Base-by-base conservation (phyloP, 768 basidiomycete genomes). In the Termitomyces sp. region DNA sequence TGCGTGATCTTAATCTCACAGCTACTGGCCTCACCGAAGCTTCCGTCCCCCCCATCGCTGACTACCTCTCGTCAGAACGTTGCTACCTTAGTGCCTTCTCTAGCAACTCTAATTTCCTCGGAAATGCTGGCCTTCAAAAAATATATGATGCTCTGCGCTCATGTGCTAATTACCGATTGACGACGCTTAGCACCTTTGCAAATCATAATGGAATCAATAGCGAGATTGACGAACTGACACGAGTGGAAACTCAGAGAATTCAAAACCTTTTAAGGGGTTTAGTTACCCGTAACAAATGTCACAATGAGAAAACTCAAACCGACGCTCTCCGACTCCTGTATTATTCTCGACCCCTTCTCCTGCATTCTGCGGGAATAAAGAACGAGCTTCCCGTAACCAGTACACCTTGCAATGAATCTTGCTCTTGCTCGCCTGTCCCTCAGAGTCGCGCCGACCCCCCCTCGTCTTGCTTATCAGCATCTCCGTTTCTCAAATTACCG, bases 1-100 rank as follows among this genome's bases (percentile, higher is more conserved):
- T 89, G 12, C 75, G 73, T 36, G 79, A 84, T 60, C 70, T 89
- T 18, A 78, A 85, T 60, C 68, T 88, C n/a, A 82, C 83, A 4
- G 78, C 78, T 3, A 76, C 76, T 14, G 75, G 75, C 20, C 68
- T 86, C 57, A 82, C 83, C 3, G 68, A 68, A 36, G 63, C 58
- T 32, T 73, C 77, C 13, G 73, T 76, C 0, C 74, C 80, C 0
- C 61, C 66, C 55, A 75, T 89, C 50, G 59, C 74, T 14, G 71
- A 73, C 18, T 89, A 80, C 62, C 69, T 88, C 14, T 72, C 72
- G 16, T 85, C 85, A 16, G 68, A 74, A 10, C 77, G 76, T 20
- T 85, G 84, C 60, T 72, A 68, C 24, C 71, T 88, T 9, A 71
- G 76, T 45, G 73, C 72, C 3, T 71, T 88, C 42, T 79, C 77